These are phyloP conservation scores for Kentomonas sorsogonicus DNA, from an alignment of 208 protist genomes.

Conservation along the genomic window DNA sequence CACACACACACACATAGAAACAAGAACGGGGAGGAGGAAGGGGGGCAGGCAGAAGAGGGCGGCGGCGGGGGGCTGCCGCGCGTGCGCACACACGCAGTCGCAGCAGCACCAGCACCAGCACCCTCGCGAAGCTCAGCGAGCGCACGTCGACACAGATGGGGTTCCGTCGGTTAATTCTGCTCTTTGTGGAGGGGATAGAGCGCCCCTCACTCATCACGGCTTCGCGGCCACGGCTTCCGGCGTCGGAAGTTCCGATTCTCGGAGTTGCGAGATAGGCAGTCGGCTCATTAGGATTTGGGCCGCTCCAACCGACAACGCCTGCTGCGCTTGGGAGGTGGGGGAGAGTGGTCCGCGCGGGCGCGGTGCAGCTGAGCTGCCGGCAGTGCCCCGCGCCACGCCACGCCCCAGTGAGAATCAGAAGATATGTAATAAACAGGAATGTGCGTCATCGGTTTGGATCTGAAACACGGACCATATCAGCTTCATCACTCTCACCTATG, in stretches of 20 bases:
- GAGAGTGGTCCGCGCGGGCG: no score
- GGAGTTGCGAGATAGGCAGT: slow-evolving; percentile 45
- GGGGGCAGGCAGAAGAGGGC: no score
- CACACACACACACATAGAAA: not conserved
- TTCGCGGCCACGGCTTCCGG: no score
- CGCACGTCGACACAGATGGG: slow-evolving; percentile 1
- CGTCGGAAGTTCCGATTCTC: no score
- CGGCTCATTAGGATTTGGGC: no score
- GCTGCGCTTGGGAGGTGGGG: no score
- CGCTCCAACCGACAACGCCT: slow-evolving; percentile 57
- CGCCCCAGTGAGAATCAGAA: slow-evolving; percentile 25
- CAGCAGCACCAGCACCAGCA: slow-evolving; percentile 11
- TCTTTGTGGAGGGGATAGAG: slow-evolving; percentile 34
- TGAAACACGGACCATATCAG: slow-evolving; percentile 83
- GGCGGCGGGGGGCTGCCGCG: no score
- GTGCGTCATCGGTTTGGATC: slow-evolving; percentile 51
- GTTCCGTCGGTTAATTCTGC: slow-evolving; percentile 43
- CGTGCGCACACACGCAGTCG: not conserved
- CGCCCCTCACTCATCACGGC: slow-evolving; percentile 52
- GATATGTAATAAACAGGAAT: slow-evolving; percentile 44
- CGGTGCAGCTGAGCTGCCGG: not conserved
- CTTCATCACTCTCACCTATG: slow-evolving; percentile 37
- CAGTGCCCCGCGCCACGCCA: not conserved
- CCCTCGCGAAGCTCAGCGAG: not conserved
- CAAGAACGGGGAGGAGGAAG: no score